A percentile compares a stretch with the other conserved stretches of the same genome.
Evolutionary conservation across 305 asterid species (phyloP).

Genomic region (Solanum hybrid): DNA sequence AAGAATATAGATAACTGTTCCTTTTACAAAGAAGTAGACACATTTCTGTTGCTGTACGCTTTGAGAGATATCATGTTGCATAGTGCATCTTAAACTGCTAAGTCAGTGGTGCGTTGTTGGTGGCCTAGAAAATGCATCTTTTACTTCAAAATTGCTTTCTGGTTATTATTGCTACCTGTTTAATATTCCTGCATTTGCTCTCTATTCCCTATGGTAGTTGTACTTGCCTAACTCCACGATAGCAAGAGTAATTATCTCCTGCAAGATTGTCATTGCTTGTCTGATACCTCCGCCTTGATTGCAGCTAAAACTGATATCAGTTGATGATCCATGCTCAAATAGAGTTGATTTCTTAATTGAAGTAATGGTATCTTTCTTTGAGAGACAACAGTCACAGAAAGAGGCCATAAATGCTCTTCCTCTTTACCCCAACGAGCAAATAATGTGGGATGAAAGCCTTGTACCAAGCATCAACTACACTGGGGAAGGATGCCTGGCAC

Average conservation of each 20-base stretch:
- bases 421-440: slow-evolving; percentile 86
- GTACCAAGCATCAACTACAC: slow-evolving; percentile 98
- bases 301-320: slow-evolving; percentile 84
- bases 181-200: neutral
- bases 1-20: neutral
- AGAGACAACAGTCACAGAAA: slow-evolving; percentile 87
- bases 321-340: slow-evolving; percentile 82
- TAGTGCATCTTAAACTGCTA: neutral
- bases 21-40: neutral
- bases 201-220: neutral
- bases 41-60: neutral
- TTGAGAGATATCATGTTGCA: neutral
- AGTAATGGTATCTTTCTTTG: slow-evolving; percentile 86
- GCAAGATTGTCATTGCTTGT: neutral
- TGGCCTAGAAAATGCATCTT: neutral
- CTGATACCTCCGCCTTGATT: slow-evolving; percentile 1
- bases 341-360: slow-evolving; percentile 91
- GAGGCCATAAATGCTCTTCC: slow-evolving; percentile 99
- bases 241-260: neutral
- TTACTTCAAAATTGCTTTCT: neutral
- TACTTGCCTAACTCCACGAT: neutral
- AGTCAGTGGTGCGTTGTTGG: neutral
- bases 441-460: slow-evolving; percentile 99
- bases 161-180: neutral
- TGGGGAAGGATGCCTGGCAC: slow-evolving; percentile 99